phyloP scores from a whole-genome alignment of 139 green algal genomes.

The Asterochloris sp. region DNA sequence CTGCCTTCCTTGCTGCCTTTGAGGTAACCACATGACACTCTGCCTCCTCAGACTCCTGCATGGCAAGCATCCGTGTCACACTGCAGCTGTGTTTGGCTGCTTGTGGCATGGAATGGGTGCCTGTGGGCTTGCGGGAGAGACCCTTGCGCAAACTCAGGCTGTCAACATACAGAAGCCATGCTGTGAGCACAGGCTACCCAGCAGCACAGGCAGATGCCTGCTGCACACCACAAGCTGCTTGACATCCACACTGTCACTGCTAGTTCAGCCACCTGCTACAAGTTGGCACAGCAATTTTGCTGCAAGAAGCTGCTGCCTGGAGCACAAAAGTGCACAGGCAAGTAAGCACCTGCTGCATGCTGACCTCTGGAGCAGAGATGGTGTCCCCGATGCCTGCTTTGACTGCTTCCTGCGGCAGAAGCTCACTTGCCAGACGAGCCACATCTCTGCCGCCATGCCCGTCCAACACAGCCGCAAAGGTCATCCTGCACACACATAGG shows the following conservation, averaged over 20 bases:
- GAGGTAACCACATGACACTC: constrained; percentile 7
- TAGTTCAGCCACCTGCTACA: neutral
- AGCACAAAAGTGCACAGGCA: neutral
- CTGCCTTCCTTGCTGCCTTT: constrained; percentile 31
- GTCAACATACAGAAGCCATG: neutral
- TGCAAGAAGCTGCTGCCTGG: neutral
- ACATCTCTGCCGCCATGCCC: constrained; percentile 46
- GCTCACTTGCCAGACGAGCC: constrained; percentile 25
- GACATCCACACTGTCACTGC: neutral
- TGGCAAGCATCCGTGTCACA: neutral
- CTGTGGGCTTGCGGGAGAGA: neutral
- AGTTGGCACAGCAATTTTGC: neutral
- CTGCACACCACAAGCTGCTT: neutral
- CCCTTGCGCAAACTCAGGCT: neutral
- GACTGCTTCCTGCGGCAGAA: constrained; percentile 32
- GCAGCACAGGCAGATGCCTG: too few relatives aligned
- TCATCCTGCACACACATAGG: constrained; percentile 20
- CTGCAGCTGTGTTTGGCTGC: neutral
- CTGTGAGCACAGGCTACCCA: too few relatives aligned
- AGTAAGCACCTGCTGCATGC: neutral
- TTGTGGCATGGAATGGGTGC: neutral
- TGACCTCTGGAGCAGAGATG: neutral
- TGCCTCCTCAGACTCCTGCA: neutral
- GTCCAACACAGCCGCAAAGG: constrained; percentile 46
- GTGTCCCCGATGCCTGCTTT: constrained; percentile 27